Percentiles rank a stretch among this genome's conserved stretches.
These are phyloP conservation scores for Circinella umbellata DNA, from an alignment of 371 early-diverging fungal genomes.

Conservation along the genomic window DNA sequence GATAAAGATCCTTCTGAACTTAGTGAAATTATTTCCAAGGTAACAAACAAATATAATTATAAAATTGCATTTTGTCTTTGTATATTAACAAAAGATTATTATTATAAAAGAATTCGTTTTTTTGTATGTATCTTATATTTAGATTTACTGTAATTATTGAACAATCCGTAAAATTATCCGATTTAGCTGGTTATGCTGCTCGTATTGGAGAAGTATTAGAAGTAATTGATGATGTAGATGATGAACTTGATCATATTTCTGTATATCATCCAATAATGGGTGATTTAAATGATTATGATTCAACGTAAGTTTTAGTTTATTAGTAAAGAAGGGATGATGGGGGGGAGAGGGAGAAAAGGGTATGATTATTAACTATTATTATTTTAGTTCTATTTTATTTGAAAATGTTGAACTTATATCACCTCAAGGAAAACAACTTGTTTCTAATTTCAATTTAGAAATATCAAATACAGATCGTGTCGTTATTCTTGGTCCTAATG, in stretches of 20 bases:
- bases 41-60: conserved; percentile 13
- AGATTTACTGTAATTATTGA: conserved; percentile 79
- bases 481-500: conserved; percentile 76
- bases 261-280: conserved; percentile 42
- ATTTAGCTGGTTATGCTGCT: conserved; percentile 84
- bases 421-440: conserved; percentile 41
- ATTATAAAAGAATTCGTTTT: conserved; percentile 62
- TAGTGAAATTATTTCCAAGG: conserved; percentile 76
- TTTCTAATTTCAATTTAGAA: conserved; percentile 50
- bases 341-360: too few relatives aligned
- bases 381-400: conserved; percentile 36
- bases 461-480: conserved; percentile 61
- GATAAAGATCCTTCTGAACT: conserved; percentile 68
- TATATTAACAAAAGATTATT: too few relatives aligned
- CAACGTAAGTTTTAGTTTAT: conserved; percentile 11
- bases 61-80: too few relatives aligned
- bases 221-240: conserved; percentile 56
- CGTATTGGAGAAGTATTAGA: conserved; percentile 88
- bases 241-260: conserved; percentile 48
- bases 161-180: conserved; percentile 67
- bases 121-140: conserved; percentile 79
- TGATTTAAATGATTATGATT: conserved; percentile 15
- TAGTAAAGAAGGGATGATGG: too few relatives aligned
- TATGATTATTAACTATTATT: neutral
- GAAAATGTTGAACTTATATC: conserved; percentile 39